Conservation (phyloP, 148 eudicot genomes). For the Cornus controversa region DNA sequence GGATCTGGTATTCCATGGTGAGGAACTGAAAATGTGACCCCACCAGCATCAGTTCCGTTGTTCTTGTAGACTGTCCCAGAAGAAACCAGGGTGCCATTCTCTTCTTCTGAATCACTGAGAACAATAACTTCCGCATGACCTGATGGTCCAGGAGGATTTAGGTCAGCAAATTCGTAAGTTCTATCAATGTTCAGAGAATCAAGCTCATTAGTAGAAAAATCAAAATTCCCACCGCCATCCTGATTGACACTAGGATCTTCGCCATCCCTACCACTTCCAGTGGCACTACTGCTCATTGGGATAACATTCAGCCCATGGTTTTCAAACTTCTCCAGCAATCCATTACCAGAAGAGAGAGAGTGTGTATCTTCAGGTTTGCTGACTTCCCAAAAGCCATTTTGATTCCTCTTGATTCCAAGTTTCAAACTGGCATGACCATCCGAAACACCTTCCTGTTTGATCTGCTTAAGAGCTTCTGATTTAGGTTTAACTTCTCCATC, state of each 20-base stretch:
- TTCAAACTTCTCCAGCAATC: conserved; percentile 28
- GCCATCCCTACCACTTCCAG: conserved; percentile 58
- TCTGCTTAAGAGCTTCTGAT: conserved; percentile 27
- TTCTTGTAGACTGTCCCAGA: conserved; percentile 37
- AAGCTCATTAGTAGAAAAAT: conserved; percentile 35
- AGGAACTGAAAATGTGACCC: conserved; percentile 22
- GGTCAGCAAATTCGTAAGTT: conserved; percentile 18
- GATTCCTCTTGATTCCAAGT: conserved; percentile 40
- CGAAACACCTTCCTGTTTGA: conserved; percentile 37
- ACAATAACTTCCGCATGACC: conserved; percentile 57
- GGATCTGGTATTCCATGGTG: conserved; percentile 35
- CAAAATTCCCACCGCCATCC: conserved; percentile 40
- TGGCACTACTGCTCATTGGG: conserved; percentile 78
- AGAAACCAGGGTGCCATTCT: conserved; percentile 44
- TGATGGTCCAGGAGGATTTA: conserved; percentile 27
- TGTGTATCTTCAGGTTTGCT: conserved; percentile 33
- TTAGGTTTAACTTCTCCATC: conserved; percentile 23
- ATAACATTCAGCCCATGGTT: conserved; percentile 42
- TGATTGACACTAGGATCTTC: conserved; percentile 57
- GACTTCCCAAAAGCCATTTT: conserved; percentile 28
- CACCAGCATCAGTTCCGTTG: conserved; percentile 15
- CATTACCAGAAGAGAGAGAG: conserved; percentile 24
- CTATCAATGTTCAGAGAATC: conserved; percentile 32
- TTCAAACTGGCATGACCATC: conserved; percentile 38
- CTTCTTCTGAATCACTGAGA: conserved; percentile 93